Conservation (phyloP, 1,284 basidiomycete species). For the Naganishia albida region DNA sequence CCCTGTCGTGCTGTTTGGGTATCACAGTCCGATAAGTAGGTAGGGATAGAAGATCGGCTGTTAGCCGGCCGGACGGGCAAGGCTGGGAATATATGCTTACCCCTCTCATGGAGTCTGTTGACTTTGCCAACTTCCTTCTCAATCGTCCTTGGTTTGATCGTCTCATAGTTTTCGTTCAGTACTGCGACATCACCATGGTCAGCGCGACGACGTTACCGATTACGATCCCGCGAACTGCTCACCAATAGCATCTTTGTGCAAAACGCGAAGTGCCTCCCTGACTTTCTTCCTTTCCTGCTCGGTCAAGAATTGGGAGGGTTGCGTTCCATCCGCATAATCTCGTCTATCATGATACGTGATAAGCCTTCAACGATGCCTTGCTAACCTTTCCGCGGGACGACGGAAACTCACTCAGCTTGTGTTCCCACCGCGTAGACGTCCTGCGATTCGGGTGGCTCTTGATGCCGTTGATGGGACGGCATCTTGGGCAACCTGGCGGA, state of each 20-base stretch:
- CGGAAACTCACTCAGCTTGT: slow-evolving; percentile 2
- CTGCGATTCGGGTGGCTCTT: slow-evolving; percentile 19
- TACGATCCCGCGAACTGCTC: neutral
- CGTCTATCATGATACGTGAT: neutral
- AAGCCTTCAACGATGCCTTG: neutral
- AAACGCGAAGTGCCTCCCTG: neutral
- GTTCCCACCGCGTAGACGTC: slow-evolving; percentile 10
- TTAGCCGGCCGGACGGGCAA: neutral
- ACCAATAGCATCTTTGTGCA: slow-evolving; percentile 6
- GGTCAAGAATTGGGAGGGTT: neutral
- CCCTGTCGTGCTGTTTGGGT: too few relatives aligned
- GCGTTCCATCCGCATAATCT: slow-evolving; percentile 6
- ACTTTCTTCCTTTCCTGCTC: neutral
- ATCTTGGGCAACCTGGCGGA: slow-evolving; percentile 1
- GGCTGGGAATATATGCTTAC: neutral
- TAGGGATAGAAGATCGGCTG: neutral
- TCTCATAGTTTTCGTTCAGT: slow-evolving; percentile 3
- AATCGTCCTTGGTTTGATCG: neutral
- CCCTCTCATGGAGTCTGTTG: neutral
- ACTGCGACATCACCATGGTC: neutral
- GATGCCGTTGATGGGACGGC: slow-evolving; percentile 1
- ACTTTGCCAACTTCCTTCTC: neutral
- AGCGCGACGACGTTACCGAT: neutral
- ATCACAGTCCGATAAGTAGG: neutral
- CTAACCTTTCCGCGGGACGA: neutral